Evolutionary conservation across 768 basidiomycete species (phyloP).

Genomic region (Leccinum uliginosum): DNA sequence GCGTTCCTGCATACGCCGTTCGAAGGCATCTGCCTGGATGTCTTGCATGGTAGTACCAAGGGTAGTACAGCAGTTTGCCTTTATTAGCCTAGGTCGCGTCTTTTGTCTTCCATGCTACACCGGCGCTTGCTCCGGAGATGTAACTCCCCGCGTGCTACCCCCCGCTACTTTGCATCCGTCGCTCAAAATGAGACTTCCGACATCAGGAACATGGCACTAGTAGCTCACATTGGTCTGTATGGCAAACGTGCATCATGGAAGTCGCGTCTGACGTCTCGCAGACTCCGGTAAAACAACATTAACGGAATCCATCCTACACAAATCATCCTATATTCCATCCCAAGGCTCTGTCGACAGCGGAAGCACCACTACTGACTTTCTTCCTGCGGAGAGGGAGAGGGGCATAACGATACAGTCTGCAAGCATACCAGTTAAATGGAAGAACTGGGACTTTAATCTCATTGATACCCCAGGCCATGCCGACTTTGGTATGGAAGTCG

Average conservation of each 20-base stretch:
- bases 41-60: slow-evolving; percentile 29
- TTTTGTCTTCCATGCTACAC: slow-evolving; percentile 17
- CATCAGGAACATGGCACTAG: slow-evolving; percentile 76
- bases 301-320: slow-evolving; percentile 81
- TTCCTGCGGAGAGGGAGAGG: slow-evolving; percentile 84
- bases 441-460: slow-evolving; percentile 79
- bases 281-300: slow-evolving; percentile 90
- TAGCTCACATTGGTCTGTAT: slow-evolving; percentile 79
- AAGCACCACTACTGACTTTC: slow-evolving; percentile 86
- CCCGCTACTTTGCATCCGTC: slow-evolving; percentile 23
- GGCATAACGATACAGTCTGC: slow-evolving; percentile 93
- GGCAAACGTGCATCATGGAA: background rate
- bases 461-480: slow-evolving; percentile 92
- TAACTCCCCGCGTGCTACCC: slow-evolving; percentile 1
- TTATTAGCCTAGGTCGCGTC: slow-evolving; percentile 12
- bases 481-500: slow-evolving; percentile 96
- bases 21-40: slow-evolving; percentile 32
- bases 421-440: slow-evolving; percentile 86
- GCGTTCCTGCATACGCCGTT: slow-evolving; percentile 43
- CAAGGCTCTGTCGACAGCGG: slow-evolving; percentile 87
- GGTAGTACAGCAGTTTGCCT: slow-evolving; percentile 7
- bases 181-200: slow-evolving; percentile 33
- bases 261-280: slow-evolving; percentile 27
- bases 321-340: slow-evolving; percentile 64
- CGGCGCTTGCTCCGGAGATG: slow-evolving; percentile 9